Evolutionary conservation across 768 basidiomycete genomes (phyloP), one percentile per base, ranked within the genome.

Genomic region (Boletus subcaerulescens): DNA sequence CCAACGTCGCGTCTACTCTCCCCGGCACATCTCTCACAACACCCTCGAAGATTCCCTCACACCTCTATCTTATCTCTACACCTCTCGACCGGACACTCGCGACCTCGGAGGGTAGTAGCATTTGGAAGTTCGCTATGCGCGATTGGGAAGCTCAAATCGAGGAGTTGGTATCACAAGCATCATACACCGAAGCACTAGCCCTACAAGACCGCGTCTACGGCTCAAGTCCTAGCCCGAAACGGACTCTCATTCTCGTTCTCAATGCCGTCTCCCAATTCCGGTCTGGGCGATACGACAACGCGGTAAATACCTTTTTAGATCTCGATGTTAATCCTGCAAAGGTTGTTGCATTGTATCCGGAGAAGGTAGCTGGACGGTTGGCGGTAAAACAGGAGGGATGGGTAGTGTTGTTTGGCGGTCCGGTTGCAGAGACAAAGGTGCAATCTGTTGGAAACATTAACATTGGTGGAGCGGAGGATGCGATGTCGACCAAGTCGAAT

Each of bases 251-350:
- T 29, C 82, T 85, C 5, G 82, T 83, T 3, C 77, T 98, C 18
- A 80, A 90, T 49, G 93, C 93, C 0, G 86, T 97, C 0, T 76
- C 87, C 0, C 81, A 87, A 55, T 95, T 95, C 71, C 79, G 81
- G 4, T 72, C 76, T 9, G 80, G 79, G 9, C 78, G 85, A 53
- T 95, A 83, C 64, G 86, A 89, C 57, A 72, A 76, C 1, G 94
- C 96, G 1, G 87, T 98, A 53, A 86, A 97, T 65, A 82, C 85
- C 0, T 94, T 98, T 69, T 80, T 94, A 45, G 83, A 88, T 40
- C 84, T 96, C 40, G 88, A 98, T 60, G 77, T 94, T 60, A 95
- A 95, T 64, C 97, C 97, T 0, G 92, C 95, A 0, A 93, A 94
- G 65, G 91, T 99, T 4, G 80, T 98, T 20, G 88, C 94, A 2